phyloP scores from a whole-genome alignment of 345 rosid species.

The Barbarea vulgaris region DNA sequence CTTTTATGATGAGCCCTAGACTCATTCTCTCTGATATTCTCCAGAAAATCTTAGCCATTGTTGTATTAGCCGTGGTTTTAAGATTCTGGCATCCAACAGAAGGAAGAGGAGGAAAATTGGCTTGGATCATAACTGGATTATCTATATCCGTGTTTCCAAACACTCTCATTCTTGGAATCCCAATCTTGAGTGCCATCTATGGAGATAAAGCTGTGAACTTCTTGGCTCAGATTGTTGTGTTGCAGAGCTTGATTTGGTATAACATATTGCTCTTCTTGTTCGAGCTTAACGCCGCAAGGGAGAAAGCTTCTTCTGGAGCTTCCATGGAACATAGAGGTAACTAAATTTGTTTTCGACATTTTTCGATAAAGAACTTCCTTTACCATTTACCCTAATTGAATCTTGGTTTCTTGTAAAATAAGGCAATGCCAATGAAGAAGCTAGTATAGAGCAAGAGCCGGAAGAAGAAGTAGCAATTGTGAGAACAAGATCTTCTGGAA shows the following conservation, averaged over 20 bases:
- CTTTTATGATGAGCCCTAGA: slow-evolving; percentile 69
- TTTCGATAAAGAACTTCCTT: not conserved
- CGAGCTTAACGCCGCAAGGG: slow-evolving; percentile 64
- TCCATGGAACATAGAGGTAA: slow-evolving; percentile 59
- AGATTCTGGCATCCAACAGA: slow-evolving; percentile 49
- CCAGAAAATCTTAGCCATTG: slow-evolving; percentile 63
- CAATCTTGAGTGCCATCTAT: slow-evolving; percentile 70
- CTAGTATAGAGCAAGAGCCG: slow-evolving; percentile 47
- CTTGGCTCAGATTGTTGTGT: slow-evolving; percentile 71
- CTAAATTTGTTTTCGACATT: not conserved
- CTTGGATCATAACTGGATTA: slow-evolving; percentile 69
- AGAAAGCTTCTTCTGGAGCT: slow-evolving; percentile 40
- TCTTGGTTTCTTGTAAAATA: slow-evolving; percentile 24
- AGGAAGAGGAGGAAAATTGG: slow-evolving; percentile 49
- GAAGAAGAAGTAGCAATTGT: slow-evolving; percentile 50
- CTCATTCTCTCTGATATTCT: slow-evolving; percentile 64
- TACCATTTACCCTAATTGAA: slow-evolving; percentile 2
- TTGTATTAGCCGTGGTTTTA: slow-evolving; percentile 44
- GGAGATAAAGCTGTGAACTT: slow-evolving; percentile 60
- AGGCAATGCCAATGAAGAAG: slow-evolving; percentile 42
- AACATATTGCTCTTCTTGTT: slow-evolving; percentile 69
- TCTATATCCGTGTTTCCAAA: slow-evolving; percentile 81
- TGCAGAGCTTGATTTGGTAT: slow-evolving; percentile 88
- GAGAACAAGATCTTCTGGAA: slow-evolving; percentile 45
- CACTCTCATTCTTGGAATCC: slow-evolving; percentile 85